Evolutionary conservation across 1,284 basidiomycete genomes (phyloP).

Genomic region (Cerrena zonata): DNA sequence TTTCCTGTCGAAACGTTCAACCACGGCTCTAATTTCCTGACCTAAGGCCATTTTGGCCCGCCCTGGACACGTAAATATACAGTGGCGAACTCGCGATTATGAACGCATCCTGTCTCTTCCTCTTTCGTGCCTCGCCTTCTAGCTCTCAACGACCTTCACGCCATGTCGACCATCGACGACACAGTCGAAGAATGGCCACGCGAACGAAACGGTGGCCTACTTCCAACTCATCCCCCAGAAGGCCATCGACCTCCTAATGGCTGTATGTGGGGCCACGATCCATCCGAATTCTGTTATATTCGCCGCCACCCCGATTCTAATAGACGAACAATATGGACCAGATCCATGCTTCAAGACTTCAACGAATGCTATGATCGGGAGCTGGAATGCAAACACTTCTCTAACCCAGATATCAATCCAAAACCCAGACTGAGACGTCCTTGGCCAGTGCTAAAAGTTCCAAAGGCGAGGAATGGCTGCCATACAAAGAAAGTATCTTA

Average conservation of each 20-base stretch:
- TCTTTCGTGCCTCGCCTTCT: too few relatives aligned
- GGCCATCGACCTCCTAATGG: slow-evolving; percentile 20
- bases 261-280: slow-evolving; percentile 29
- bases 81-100: too few relatives aligned
- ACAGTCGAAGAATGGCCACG: too few relatives aligned
- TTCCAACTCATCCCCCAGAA: slow-evolving; percentile 3
- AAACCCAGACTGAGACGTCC: slow-evolving; percentile 16
- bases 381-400: slow-evolving; percentile 11
- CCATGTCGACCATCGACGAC: too few relatives aligned
- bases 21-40: too few relatives aligned
- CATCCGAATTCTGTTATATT: slow-evolving; percentile 28
- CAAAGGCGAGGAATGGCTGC: not conserved
- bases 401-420: slow-evolving; percentile 16
- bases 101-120: too few relatives aligned
- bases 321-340: slow-evolving; percentile 25
- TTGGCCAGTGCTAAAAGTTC: slow-evolving; percentile 23
- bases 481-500: not conserved
- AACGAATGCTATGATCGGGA: slow-evolving; percentile 23
- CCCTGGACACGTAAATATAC: too few relatives aligned
- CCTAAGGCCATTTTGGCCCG: too few relatives aligned
- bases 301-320: slow-evolving; percentile 18
- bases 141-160: too few relatives aligned
- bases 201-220: not conserved
- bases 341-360: slow-evolving; percentile 31
- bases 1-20: too few relatives aligned